Evolutionary conservation across 495 filamentous ascomycete species (phyloP), one percentile per base, ranked within the genome.

Genomic region (Aspergillus heteromorphus): DNA sequence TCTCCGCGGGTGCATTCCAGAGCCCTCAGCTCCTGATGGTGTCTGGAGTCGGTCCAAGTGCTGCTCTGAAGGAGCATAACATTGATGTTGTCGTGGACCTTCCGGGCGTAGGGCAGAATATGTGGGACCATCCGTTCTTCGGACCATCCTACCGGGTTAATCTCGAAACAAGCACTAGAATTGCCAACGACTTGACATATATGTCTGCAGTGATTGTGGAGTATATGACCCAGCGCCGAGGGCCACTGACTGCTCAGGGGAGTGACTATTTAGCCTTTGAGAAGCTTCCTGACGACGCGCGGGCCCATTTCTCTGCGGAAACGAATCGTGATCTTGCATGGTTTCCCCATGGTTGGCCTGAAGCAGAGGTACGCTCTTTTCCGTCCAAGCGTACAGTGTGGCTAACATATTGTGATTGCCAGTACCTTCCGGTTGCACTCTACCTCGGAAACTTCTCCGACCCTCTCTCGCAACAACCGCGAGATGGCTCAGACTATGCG

Each of bases 271-370:
- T 81, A 1, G 75, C 69, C 0, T 82, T 71, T 48, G 81, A 83
- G 54, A 81, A 80, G 57, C 30, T 73, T 36, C 69, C 72, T n/a
- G 2, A 13, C 0, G 1, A 11, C 6, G 43, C 55, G 1, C 63
- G 68, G 25, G 43, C 56, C 0, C 36, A n/a, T 1, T 57, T 73
- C 14, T 67, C 61, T 4, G 17, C 41, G 0, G 30, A 51, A 40
- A 60, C 65, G 11, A 38, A 65, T 14, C n/a, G 48, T 0, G 64
- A 62, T 34, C 73, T 84, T 6, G 54, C 58, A 16, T 48, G 48
- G 36, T 79, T 78, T 47, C 73, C 81, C 0, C 10, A 50, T 0
- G 81, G 85, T 58, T 86, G 82, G 82, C 83, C 82, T 0, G 80
- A 84, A 19, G 55, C 82, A n/a, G 79, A 83, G 63, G 69, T 69